Evolutionary conservation across 495 filamentous ascomycete genomes (phyloP).

Genomic region (Hypoxylon trugodes): DNA sequence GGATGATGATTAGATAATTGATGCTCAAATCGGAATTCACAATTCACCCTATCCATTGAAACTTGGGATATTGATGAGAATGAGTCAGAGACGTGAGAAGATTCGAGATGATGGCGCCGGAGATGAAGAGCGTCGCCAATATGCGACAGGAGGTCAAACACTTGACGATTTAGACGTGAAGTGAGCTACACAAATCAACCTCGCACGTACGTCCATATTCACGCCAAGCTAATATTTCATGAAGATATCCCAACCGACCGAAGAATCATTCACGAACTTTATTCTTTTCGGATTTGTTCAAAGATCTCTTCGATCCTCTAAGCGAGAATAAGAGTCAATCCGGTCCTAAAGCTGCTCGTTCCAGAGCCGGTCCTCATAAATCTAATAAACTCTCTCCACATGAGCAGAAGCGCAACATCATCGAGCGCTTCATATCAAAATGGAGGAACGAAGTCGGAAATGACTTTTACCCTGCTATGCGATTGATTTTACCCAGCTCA

Average conservation of each 20-base stretch:
- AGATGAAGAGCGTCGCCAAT: constrained; percentile 59
- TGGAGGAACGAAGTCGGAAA: constrained; percentile 89
- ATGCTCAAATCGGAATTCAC: not conserved
- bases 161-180: constrained; percentile 70
- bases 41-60: not conserved
- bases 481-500: constrained; percentile 92
- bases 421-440: constrained; percentile 85
- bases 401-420: constrained; percentile 83
- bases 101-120: constrained; percentile 61
- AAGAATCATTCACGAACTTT: constrained; percentile 79
- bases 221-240: constrained; percentile 41
- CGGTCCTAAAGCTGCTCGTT: constrained; percentile 56
- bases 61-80: constrained; percentile 4
- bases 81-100: constrained; percentile 38
- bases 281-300: constrained; percentile 82
- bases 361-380: constrained; percentile 67
- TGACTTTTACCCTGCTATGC: constrained; percentile 93
- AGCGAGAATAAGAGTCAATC: constrained; percentile 84
- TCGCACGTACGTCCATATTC: not conserved
- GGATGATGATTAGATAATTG: not conserved
- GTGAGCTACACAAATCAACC: constrained; percentile 49
- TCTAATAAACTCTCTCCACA: constrained; percentile 72
- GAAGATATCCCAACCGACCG: constrained; percentile 84
- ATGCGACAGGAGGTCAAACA: constrained; percentile 53
- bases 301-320: constrained; percentile 84